Conservation (phyloP, 2,329 filamentous ascomycete genomes). For the Bipolaris victoriae region DNA sequence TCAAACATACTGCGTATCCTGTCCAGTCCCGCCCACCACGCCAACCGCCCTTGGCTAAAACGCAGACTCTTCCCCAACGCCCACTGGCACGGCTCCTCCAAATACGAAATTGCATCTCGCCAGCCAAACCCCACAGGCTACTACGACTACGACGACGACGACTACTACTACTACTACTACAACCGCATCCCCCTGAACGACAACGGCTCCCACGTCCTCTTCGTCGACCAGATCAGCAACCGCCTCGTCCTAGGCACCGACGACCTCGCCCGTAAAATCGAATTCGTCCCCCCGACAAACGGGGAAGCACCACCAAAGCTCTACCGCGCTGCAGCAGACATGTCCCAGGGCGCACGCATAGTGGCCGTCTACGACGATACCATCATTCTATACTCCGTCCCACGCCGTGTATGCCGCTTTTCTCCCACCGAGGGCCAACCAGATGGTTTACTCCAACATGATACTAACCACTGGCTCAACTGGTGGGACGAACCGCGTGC, state of each 20-base stretch:
- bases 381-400: constrained; percentile 67
- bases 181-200: constrained; percentile 69
- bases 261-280: constrained; percentile 65
- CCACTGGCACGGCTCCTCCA: constrained; percentile 31
- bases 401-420: constrained; percentile 55
- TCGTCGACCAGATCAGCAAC: constrained; percentile 65
- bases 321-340: constrained; percentile 64
- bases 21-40: constrained; percentile 57
- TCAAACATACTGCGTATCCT: constrained; percentile 66
- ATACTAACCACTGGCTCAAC: constrained; percentile 31
- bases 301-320: constrained; percentile 24
- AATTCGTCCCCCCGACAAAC: constrained; percentile 55
- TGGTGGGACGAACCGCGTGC: constrained; percentile 34
- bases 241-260: constrained; percentile 67
- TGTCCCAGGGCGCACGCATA: constrained; percentile 63
- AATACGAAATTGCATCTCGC: constrained; percentile 23
- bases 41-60: constrained; percentile 22
- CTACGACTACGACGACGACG: constrained; percentile 50
- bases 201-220: constrained; percentile 69
- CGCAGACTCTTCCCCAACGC: constrained; percentile 27
- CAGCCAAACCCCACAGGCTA: constrained; percentile 4
- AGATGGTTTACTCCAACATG: constrained; percentile 16
- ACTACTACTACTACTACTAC: constrained; percentile 70
- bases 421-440: constrained; percentile 31
- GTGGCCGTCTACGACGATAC: constrained; percentile 62